phyloP scores from a whole-genome alignment of 2,329 filamentous ascomycete species.

The Fusarium chaquense region DNA sequence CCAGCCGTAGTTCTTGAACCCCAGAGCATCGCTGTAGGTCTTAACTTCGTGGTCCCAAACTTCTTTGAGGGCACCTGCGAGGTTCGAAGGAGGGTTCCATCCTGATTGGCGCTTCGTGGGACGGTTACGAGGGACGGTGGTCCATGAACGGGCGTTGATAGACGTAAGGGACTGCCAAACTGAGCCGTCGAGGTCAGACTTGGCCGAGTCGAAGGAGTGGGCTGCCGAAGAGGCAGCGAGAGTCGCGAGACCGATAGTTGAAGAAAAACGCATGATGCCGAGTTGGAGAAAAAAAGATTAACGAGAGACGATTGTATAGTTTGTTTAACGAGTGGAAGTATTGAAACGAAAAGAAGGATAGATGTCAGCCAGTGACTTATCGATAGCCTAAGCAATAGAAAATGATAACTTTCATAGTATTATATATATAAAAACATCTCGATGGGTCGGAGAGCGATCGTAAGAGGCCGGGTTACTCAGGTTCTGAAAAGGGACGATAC shows the following conservation, averaged over 20 bases:
- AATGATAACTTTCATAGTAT: no score
- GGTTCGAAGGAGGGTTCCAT: conserved; percentile 48
- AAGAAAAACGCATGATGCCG: conserved; percentile 43
- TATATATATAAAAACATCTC: not conserved
- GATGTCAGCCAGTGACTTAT: conserved; percentile 27
- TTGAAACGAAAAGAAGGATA: conserved; percentile 9
- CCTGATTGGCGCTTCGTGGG: conserved; percentile 47
- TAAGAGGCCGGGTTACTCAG: not conserved
- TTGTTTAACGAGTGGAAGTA: not conserved
- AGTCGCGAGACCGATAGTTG: conserved; percentile 36
- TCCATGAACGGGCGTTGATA: conserved; percentile 30
- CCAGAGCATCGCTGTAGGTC: conserved; percentile 45
- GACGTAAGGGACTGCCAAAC: conserved; percentile 46
- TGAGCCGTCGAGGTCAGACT: conserved; percentile 48
- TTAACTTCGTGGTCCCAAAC: conserved; percentile 50
- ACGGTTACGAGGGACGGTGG: conserved; percentile 35
- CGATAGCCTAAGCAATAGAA: not conserved
- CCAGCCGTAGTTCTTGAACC: conserved; percentile 53
- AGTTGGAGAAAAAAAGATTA: conserved; percentile 8
- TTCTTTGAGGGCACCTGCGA: conserved; percentile 45
- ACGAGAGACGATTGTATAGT: conserved; percentile 8
- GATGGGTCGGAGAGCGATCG: not conserved
- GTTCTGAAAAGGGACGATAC: not conserved
- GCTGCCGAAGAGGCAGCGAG: conserved; percentile 44
- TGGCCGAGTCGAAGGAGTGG: conserved; percentile 29